These are phyloP conservation scores for Phytophthora ramorum DNA, from an alignment of 352 stramenopile species.

Conservation along the genomic window DNA sequence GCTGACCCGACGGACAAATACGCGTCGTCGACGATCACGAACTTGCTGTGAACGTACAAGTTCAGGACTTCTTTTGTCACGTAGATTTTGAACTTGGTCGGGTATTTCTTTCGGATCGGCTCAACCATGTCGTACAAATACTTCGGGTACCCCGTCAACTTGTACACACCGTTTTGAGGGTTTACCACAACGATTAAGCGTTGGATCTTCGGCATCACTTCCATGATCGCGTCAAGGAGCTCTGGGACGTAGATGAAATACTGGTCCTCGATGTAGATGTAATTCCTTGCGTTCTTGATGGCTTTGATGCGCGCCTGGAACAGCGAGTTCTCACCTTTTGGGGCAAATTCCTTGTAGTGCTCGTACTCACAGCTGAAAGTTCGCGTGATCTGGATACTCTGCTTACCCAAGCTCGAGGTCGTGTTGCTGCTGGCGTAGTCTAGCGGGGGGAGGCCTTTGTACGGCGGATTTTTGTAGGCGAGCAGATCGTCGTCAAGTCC, in stretches of 20 bases:
- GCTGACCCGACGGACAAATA: conserved; percentile 60
- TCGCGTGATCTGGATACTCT: conserved; percentile 45
- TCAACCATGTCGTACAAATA: conserved; percentile 61
- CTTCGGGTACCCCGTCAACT: conserved; percentile 41
- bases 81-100: conserved; percentile 42
- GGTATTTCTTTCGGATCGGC: conserved; percentile 42
- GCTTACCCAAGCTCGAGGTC: conserved; percentile 7
- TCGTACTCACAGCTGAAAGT: conserved; percentile 64
- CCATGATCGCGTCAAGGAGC: conserved; percentile 49
- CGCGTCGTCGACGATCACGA: conserved; percentile 65
- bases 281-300: conserved; percentile 51
- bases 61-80: conserved; percentile 39
- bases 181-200: conserved; percentile 58
- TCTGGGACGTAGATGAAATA: conserved; percentile 44
- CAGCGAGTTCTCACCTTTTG: conserved; percentile 49
- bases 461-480: conserved; percentile 49
- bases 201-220: conserved; percentile 49
- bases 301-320: conserved; percentile 49
- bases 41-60: conserved; percentile 64
- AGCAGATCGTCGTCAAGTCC: conserved; percentile 39
- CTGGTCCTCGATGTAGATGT: conserved; percentile 27
- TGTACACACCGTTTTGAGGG: conserved; percentile 6
- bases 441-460: conserved; percentile 7
- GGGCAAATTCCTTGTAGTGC: conserved; percentile 57
- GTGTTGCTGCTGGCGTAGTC: conserved; percentile 7